Percentiles rank a stretch among this genome's conserved stretches.
phyloP scores from a whole-genome alignment of 176 grass and related monocot genomes.

The Carex kokanica region DNA sequence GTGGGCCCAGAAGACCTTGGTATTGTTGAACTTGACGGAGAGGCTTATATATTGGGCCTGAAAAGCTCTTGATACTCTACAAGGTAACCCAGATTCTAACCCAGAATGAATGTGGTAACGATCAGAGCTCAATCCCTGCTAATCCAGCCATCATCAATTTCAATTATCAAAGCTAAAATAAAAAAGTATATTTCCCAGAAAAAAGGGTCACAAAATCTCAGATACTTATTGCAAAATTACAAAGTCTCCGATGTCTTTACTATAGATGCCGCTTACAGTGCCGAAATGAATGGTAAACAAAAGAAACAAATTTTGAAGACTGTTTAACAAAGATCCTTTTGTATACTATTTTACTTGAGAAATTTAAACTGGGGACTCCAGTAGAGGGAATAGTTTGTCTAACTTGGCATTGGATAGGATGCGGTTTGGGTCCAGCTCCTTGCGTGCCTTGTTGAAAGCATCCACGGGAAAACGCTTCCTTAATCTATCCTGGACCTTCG shows the following conservation, averaged over 20 bases:
- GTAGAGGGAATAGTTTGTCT: slow-evolving; percentile 62
- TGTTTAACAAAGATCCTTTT: neutral
- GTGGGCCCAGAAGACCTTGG: neutral
- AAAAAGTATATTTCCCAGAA: neutral
- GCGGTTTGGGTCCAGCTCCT: slow-evolving; percentile 69
- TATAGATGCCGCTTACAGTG: neutral
- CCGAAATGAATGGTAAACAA: neutral
- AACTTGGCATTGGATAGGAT: slow-evolving; percentile 67
- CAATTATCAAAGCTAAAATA: neutral
- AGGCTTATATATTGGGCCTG: neutral
- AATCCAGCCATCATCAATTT: neutral
- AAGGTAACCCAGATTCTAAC: neutral
- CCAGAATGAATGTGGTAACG: neutral
- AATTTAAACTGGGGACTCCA: slow-evolving; percentile 15
- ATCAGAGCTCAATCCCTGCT: neutral
- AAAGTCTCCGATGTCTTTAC: neutral
- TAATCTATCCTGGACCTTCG: slow-evolving; percentile 54
- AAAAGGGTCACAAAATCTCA: neutral
- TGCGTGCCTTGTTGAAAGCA: slow-evolving; percentile 65
- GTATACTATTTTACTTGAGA: neutral
- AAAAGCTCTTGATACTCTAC: neutral
- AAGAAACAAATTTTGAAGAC: neutral
- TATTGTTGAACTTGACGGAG: neutral
- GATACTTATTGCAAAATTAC: slow-evolving; percentile 9
- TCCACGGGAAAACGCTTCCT: slow-evolving; percentile 71